Evolutionary conservation across 805 yeast genomes (phyloP), one percentile per base, ranked within the genome.

Genomic region (Hanseniaspora osmophila): DNA sequence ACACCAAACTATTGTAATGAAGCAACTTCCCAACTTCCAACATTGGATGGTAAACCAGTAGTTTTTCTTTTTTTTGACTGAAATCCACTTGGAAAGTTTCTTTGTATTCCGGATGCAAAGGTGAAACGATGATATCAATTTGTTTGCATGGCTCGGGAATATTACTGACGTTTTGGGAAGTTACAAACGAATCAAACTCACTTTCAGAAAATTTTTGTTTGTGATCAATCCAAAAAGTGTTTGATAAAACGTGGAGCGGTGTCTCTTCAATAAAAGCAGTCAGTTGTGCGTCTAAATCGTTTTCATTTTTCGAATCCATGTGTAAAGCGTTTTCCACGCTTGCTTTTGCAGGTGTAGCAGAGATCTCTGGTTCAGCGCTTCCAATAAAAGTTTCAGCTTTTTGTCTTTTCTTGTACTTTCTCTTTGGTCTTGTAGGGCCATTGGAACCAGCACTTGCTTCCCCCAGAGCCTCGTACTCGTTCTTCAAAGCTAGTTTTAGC

Each of bases 1-100:
- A 60, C 0, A 60, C 44, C 27, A 46, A 40, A 0, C 49, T 51
- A 7, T 55, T 46, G 42, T 60, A 55, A 47, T 61, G 64, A 18
- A 61, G 52, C 4, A 54, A 40, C 40, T 55, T 59, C 12, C 64
- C 65, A 41, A 60, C 49, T 44, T 61, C 65, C 12, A 51, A 43
- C 63, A 61, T 60, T 12, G 65, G 64, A 44, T 59, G 54, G 42
- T 56, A 61, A 35, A 15, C 11, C 33, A 41, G 44, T 16, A 39
- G 44, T 2, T 43, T 40, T 19, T 42, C 48, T 13, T 43, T 43
- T 6, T 45, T 50, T 13, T 39, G 47, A 1, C 43, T 30, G 43
- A 59, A 59, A 46, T 55, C 48, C 2, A 61, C 43, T 9, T 52
- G 50, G 46, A 51, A 61, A 30, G 52, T 52, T 47, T 61, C 65